phyloP scores from a whole-genome alignment of 1,284 basidiomycete species.

The Ustilago loliicola region DNA sequence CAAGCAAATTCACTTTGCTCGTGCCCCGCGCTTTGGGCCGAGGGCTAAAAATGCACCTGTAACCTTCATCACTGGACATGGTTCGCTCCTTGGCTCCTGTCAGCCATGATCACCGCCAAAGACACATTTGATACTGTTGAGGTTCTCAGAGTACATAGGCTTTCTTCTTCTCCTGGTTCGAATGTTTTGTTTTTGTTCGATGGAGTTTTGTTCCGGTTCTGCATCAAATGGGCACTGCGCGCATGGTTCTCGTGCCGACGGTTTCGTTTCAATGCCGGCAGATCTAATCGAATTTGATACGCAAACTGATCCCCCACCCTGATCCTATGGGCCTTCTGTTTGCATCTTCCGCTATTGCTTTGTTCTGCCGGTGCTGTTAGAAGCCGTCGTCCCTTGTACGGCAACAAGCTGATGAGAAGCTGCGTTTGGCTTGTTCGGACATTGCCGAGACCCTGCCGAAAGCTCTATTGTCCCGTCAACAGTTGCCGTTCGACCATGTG shows the following conservation, averaged over 20 bases:
- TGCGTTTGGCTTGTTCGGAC: neutral
- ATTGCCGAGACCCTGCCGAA: constrained; percentile 15
- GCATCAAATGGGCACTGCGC: too few relatives aligned
- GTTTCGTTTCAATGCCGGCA: constrained; percentile 11
- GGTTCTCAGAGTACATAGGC: too few relatives aligned
- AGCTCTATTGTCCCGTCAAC: neutral
- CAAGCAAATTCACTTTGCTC: constrained; percentile 5
- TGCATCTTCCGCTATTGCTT: neutral
- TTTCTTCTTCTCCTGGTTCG: too few relatives aligned
- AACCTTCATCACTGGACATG: neutral
- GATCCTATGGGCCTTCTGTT: neutral
- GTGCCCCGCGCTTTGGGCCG: neutral
- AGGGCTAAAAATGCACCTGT: too few relatives aligned
- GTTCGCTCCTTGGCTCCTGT: too few relatives aligned
- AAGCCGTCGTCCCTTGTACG: too few relatives aligned
- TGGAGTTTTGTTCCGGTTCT: too few relatives aligned
- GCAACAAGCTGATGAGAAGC: neutral
- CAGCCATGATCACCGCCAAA: too few relatives aligned
- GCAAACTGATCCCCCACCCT: constrained; percentile 16
- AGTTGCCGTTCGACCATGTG: constrained; percentile 29
- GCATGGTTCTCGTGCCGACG: constrained; percentile 4
- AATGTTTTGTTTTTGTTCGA: too few relatives aligned
- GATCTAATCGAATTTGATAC: constrained; percentile 8
- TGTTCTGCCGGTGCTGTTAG: neutral
- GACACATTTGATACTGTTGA: too few relatives aligned